These are phyloP conservation scores for Albophoma yamanashiensis DNA, from an alignment of 2,329 filamentous ascomycete species.

Conservation along the genomic window DNA sequence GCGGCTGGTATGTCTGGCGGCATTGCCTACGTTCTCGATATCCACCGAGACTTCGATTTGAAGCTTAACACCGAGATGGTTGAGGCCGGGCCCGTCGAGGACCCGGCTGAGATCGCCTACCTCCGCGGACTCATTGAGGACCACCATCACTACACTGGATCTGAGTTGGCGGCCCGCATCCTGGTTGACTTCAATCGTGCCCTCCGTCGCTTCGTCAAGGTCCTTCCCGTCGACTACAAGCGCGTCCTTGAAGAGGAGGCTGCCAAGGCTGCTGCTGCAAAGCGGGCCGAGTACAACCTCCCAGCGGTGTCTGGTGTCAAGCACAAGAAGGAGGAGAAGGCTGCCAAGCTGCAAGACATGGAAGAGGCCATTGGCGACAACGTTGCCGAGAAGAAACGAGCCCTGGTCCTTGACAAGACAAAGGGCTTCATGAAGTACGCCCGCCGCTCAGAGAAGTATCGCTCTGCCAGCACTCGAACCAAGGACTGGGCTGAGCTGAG, in stretches of 20 bases:
- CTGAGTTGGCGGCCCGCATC: constrained; percentile 85
- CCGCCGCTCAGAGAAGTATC: constrained; percentile 87
- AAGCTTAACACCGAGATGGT: constrained; percentile 99
- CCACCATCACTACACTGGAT: constrained; percentile 95
- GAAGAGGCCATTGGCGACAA: constrained; percentile 83
- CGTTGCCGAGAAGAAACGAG: constrained; percentile 79
- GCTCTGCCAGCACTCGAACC: constrained; percentile 68
- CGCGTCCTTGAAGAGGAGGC: constrained; percentile 79
- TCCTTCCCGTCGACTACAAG: constrained; percentile 93
- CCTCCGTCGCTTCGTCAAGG: constrained; percentile 83
- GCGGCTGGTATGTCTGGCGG: constrained; percentile 97
- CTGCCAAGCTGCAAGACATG: constrained; percentile 66
- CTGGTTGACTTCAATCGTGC: constrained; percentile 92
- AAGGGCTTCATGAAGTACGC: constrained; percentile 96
- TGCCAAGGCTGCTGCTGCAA: constrained; percentile 73
- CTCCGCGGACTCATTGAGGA: constrained; percentile 89
- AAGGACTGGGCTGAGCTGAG: constrained; percentile 93
- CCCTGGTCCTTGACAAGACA: constrained; percentile 93
- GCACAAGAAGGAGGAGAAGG: constrained; percentile 55
- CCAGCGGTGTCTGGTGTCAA: constrained; percentile 60
- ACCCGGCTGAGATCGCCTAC: constrained; percentile 81
- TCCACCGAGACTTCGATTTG: constrained; percentile 76
- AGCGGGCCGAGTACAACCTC: constrained; percentile 73
- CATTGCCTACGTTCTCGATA: constrained; percentile 89
- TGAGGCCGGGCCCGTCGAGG: constrained; percentile 73